These are phyloP conservation scores for Russula virescens DNA, from an alignment of 768 basidiomycete species.

Conservation along the genomic window DNA sequence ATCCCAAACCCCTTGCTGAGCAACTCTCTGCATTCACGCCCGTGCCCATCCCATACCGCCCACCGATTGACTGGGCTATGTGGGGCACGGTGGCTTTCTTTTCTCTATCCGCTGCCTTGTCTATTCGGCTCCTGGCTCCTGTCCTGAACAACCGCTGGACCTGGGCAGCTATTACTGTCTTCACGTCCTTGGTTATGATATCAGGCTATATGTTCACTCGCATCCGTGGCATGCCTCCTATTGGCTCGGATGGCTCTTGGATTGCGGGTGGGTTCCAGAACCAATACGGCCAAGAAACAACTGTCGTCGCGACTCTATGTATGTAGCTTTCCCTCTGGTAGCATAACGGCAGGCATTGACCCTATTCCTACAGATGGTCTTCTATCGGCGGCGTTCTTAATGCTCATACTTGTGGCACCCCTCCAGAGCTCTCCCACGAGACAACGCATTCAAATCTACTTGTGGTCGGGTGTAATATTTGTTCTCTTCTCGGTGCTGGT, in stretches of 20 bases:
- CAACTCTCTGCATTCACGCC: conserved; percentile 73
- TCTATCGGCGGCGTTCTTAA: conserved; percentile 69
- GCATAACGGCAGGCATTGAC: not conserved
- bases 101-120: conserved; percentile 42
- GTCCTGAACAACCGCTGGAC: conserved; percentile 68
- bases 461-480: conserved; percentile 80
- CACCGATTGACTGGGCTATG: conserved; percentile 70
- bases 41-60: conserved; percentile 71
- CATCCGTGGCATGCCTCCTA: conserved; percentile 76
- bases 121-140: conserved; percentile 57
- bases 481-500: conserved; percentile 83
- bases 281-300: conserved; percentile 90
- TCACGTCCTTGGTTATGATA: conserved; percentile 76
- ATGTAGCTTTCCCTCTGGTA: conserved; percentile 32
- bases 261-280: conserved; percentile 85
- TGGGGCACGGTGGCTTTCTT: conserved; percentile 44
- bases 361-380: conserved; percentile 62
- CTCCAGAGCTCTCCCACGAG: conserved; percentile 61
- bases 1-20: conserved; percentile 67
- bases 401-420: conserved; percentile 78
- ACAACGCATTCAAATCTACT: conserved; percentile 82
- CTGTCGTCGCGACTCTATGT: conserved; percentile 85
- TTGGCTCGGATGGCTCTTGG: conserved; percentile 61
- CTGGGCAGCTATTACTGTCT: conserved; percentile 60
- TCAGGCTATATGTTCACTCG: conserved; percentile 96